Base-by-base conservation (phyloP, 495 filamentous ascomycete genomes). In the Tuber aestivum region DNA sequence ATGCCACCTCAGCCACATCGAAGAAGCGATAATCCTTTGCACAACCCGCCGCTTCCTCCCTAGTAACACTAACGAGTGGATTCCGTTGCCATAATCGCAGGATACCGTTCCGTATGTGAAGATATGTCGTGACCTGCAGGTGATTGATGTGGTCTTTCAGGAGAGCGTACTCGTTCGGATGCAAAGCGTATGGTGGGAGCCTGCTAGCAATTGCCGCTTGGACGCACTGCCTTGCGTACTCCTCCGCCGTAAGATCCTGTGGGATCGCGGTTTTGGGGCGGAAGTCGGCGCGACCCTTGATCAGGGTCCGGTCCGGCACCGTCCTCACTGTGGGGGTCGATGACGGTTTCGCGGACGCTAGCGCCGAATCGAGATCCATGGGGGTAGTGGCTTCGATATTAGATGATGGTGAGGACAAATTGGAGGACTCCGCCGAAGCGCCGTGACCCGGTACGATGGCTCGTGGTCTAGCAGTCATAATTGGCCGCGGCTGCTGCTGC, bases 71-170 rank as follows among this genome's bases (percentile, higher is more conserved):
- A 65, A 97, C 91, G 81, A 96, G 90, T 1, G 95, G 93, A 84
- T 99, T 97, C 77, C 90, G 88, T 18, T 92, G 89, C 94, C 94
- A 99, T 50, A 98, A 85, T 73, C 96, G 88, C 41, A 99, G 85
- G 77, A 98, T 97, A 6, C 94, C 94, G 84, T 99, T 99, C 75
- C 95, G 88, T 75, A 99, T 97, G 84, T 97, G 97, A 42, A 99
- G 85, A 83, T 98, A 99, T n/a, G 92, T 91, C 16, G 95, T 97
- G 73, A 98, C 93, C 81, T 99, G 95, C 44, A 91, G 86, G 79
- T 93, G 91, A 82, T 91, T 96, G 75, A 99, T 89, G 83, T 95
- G 90, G 50, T 92, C 86, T 74, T 92, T 88, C 35, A 99, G 85
- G 71, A 94, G 88, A 76, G 88, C 83, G 83, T 97, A 94, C 82